Percentiles rank a stretch among this genome's conserved stretches.
These are phyloP conservation scores for Ustilago loliicola DNA, from an alignment of 1,284 basidiomycete species.

Conservation along the genomic window DNA sequence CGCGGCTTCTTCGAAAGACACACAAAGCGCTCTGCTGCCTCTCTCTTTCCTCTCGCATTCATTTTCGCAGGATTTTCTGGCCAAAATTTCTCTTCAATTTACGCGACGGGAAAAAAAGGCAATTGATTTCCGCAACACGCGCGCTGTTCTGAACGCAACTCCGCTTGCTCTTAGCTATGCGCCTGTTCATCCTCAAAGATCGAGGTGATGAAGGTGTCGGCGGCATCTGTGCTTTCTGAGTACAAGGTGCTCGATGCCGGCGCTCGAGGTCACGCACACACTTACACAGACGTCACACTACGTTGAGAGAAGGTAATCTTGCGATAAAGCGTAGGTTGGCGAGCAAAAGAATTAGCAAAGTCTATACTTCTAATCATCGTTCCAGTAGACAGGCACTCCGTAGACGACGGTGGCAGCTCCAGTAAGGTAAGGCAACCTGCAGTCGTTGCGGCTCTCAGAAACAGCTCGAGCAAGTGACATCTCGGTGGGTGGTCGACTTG, in stretches of 20 bases:
- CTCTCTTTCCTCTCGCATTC: constrained; percentile 5
- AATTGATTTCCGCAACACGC: not conserved
- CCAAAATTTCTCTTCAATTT: constrained; percentile 7
- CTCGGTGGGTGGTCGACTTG: constrained; percentile 34
- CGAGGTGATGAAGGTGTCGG: not conserved
- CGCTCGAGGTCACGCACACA: not conserved
- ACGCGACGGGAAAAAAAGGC: constrained; percentile 13
- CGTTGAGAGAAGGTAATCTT: too few relatives aligned
- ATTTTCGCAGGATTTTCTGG: constrained; percentile 7
- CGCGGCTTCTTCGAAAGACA: not conserved
- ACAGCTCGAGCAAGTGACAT: constrained; percentile 83
- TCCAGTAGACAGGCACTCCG: constrained; percentile 79
- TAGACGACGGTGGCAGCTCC: constrained; percentile 95
- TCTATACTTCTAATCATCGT: constrained; percentile 12
- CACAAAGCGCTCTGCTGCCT: constrained; percentile 4
- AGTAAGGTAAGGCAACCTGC: constrained; percentile 93
- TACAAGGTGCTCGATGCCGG: not conserved
- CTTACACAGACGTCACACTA: too few relatives aligned
- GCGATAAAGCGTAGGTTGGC: not conserved
- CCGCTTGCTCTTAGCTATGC: not conserved
- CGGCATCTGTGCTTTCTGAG: too few relatives aligned
- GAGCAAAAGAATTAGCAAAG: not conserved
- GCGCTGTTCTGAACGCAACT: not conserved
- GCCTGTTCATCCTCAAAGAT: not conserved
- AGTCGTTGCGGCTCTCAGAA: constrained; percentile 80